Conservation (phyloP, 768 basidiomycete species). For the Gloeophyllum trabeum region DNA sequence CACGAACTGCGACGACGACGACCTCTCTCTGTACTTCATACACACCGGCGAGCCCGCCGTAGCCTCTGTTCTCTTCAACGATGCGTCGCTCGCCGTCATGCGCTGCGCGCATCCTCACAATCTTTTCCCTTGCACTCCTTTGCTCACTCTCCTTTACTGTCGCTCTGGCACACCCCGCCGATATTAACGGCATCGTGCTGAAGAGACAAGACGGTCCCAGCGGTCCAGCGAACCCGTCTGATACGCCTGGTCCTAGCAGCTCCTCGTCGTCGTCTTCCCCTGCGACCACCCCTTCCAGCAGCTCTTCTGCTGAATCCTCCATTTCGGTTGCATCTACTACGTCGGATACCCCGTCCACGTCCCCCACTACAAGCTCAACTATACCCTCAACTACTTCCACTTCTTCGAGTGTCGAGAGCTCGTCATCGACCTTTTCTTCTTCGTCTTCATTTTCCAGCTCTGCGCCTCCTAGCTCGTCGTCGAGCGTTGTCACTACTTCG, state of each 20-base stretch:
- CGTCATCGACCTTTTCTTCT: constrained; percentile 5
- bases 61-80: not conserved
- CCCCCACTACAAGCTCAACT: constrained; percentile 6
- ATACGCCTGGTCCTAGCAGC: not conserved
- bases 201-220: too few relatives aligned
- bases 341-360: constrained; percentile 7
- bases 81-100: not conserved
- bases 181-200: too few relatives aligned
- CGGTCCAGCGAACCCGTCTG: too few relatives aligned
- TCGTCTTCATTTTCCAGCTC: constrained; percentile 5
- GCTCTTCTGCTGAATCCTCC: not conserved
- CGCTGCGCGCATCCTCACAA: constrained; percentile 16
- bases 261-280: constrained; percentile 3
- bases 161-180: not conserved
- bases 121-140: constrained; percentile 20
- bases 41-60: too few relatives aligned
- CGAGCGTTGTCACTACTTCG: not conserved
- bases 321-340: constrained; percentile 5
- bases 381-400: not conserved
- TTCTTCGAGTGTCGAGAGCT: not conserved
- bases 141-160: constrained; percentile 15
- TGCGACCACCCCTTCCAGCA: constrained; percentile 3
- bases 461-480: not conserved
- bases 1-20: too few relatives aligned
- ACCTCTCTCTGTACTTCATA: too few relatives aligned